Percentiles rank a stretch among this genome's conserved stretches.
These are phyloP conservation scores for Calycina marina DNA, from an alignment of 2,329 filamentous ascomycete genomes.

Conservation along the genomic window DNA sequence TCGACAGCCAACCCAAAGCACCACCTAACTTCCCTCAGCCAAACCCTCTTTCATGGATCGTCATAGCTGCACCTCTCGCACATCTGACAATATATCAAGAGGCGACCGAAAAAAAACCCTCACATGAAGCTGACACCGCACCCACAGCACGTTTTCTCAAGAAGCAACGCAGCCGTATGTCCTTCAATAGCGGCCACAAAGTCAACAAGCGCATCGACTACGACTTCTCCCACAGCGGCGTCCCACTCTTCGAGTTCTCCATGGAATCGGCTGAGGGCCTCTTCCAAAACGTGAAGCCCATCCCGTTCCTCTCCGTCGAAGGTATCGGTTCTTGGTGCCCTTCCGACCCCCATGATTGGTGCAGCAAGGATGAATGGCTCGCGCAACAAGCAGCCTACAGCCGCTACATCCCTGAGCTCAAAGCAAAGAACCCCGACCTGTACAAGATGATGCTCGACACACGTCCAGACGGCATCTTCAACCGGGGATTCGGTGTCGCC, in stretches of 20 bases:
- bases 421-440: not conserved
- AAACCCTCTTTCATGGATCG: conserved; percentile 13
- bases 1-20: not conserved
- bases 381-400: conserved; percentile 1
- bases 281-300: not conserved
- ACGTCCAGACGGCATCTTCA: not conserved
- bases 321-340: conserved; percentile 2
- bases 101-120: conserved; percentile 1
- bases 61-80: conserved; percentile 16
- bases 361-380: too few species aligned
- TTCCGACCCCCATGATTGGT: too few species aligned
- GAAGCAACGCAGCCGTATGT: not conserved
- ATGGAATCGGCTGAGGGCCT: not conserved
- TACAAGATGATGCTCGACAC: not conserved
- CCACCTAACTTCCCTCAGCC: conserved; percentile 15
- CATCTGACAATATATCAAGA: conserved; percentile 10
- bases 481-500: conserved; percentile 1
- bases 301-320: conserved; percentile 1
- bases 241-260: conserved; percentile 19
- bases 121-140: too few species aligned
- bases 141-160: not conserved
- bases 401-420: not conserved
- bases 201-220: conserved; percentile 15
- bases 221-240: conserved; percentile 17
- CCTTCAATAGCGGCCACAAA: not conserved